Conservation (phyloP, 352 stramenopile genomes). For the Pythium brassicae region DNA sequence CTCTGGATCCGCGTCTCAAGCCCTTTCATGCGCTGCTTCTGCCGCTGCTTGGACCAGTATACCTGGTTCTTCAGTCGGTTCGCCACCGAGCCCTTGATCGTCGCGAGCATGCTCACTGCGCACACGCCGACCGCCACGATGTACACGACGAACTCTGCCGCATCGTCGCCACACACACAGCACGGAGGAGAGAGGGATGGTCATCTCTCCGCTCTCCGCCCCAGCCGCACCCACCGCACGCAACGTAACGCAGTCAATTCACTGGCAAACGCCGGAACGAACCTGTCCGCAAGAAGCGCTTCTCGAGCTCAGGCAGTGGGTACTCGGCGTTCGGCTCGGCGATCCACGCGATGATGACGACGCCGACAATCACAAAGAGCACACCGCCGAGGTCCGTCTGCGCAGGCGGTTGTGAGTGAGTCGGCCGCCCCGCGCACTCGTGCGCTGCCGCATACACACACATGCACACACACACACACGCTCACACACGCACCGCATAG, state of each 20-base stretch:
- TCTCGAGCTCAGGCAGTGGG: slow-evolving; percentile 76
- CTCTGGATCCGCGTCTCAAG: slow-evolving; percentile 61
- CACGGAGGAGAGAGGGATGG: too few species aligned
- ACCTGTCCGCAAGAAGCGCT: slow-evolving; percentile 77
- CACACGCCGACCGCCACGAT: slow-evolving; percentile 71
- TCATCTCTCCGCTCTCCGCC: too few species aligned
- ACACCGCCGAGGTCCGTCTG: slow-evolving; percentile 81
- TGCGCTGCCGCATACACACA: not conserved
- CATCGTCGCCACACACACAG: not conserved
- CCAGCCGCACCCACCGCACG: too few species aligned
- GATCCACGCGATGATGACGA: slow-evolving; percentile 86
- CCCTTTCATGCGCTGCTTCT: slow-evolving; percentile 80
- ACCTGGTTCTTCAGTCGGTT: slow-evolving; percentile 85
- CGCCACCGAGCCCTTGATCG: slow-evolving; percentile 84
- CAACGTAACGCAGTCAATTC: not conserved
- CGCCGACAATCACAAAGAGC: slow-evolving; percentile 81
- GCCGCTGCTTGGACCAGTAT: slow-evolving; percentile 72
- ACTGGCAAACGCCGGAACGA: too few species aligned
- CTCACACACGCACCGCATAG: slow-evolving; percentile 33
- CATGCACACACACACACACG: not conserved
- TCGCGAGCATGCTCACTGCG: slow-evolving; percentile 79
- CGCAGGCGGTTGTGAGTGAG: too few species aligned
- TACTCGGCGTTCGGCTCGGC: slow-evolving; percentile 84
- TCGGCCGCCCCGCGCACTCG: too few species aligned
- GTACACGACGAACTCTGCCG: slow-evolving; percentile 67